Percentiles rank a stretch among this genome's conserved stretches.
phyloP scores from a whole-genome alignment of 116 monocot species.

The Thalassia testudinum region DNA sequence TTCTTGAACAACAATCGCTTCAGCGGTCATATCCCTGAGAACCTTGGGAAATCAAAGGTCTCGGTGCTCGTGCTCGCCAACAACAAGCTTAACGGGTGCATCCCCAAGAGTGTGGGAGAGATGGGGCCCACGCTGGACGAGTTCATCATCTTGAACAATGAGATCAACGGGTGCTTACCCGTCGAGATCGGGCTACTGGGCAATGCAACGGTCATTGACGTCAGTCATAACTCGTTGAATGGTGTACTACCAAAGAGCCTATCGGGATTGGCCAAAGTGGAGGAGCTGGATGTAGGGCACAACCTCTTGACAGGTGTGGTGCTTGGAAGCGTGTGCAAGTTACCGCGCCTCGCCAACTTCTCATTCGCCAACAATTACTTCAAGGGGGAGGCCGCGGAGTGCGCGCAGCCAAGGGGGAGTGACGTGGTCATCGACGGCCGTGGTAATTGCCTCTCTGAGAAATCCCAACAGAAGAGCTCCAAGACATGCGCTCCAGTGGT shows the following conservation, averaged over 20 bases:
- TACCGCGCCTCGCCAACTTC: constrained; percentile 45
- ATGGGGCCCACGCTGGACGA: constrained; percentile 41
- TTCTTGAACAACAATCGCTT: constrained; percentile 75
- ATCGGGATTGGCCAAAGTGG: constrained; percentile 18
- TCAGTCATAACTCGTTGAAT: constrained; percentile 20
- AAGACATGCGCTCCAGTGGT: constrained; percentile 30
- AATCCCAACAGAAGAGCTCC: constrained; percentile 27
- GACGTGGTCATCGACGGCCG: constrained; percentile 25
- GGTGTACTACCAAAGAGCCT: constrained; percentile 33
- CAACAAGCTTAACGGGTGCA: constrained; percentile 48
- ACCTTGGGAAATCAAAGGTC: constrained; percentile 47
- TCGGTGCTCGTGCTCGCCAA: constrained; percentile 57
- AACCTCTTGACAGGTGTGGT: constrained; percentile 45
- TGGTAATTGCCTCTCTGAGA: constrained; percentile 33
- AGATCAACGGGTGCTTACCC: constrained; percentile 52
- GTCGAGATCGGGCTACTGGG: constrained; percentile 43
- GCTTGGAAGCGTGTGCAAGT: constrained; percentile 22
- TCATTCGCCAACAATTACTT: constrained; percentile 63
- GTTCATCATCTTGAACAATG: constrained; percentile 43
- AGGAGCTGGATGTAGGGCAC: constrained; percentile 23
- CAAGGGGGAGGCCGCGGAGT: constrained; percentile 23
- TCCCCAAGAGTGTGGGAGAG: constrained; percentile 41
- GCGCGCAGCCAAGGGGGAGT: constrained; percentile 6
- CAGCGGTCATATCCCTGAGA: constrained; percentile 34
- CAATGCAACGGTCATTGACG: constrained; percentile 43